These are phyloP conservation scores for Coemansia sp. DNA, from an alignment of 192 early-diverging fungal species.

Conservation along the genomic window DNA sequence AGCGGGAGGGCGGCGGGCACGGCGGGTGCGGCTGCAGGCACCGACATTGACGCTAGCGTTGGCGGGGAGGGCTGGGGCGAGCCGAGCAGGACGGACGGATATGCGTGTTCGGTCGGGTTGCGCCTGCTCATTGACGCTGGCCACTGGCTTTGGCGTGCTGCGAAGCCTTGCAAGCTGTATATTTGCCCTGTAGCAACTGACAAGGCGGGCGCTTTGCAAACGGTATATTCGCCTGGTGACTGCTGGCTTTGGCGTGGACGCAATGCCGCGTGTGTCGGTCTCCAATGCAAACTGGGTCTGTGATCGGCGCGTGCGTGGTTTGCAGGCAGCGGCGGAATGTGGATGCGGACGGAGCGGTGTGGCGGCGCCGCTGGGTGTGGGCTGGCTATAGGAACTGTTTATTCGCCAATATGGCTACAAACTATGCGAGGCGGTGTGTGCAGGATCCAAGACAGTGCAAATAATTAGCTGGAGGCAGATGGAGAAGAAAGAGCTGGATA, in stretches of 20 bases:
- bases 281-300: not conserved
- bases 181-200: too few species aligned
- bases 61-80: not conserved
- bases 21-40: constrained; percentile 10
- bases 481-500: not conserved
- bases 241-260: too few species aligned
- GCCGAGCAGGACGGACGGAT: not conserved
- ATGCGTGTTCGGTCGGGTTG: constrained; percentile 5
- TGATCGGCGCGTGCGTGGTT: not conserved
- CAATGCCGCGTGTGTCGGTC: not conserved
- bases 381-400: too few species aligned
- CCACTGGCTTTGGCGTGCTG: not conserved
- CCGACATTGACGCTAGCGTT: constrained; percentile 15
- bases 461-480: not conserved
- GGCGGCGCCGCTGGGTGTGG: not conserved
- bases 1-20: not conserved
- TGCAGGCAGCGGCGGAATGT: not conserved
- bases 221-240: too few species aligned
- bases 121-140: constrained; percentile 12
- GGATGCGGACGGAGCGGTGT: not conserved
- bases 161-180: too few species aligned
- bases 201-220: too few species aligned
- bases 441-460: not conserved
- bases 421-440: not conserved
- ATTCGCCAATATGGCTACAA: too few species aligned